Percentiles rank a stretch among this genome's conserved stretches.
Conservation (phyloP, 2,329 filamentous ascomycete species). For the Verticillium albo-atrum region DNA sequence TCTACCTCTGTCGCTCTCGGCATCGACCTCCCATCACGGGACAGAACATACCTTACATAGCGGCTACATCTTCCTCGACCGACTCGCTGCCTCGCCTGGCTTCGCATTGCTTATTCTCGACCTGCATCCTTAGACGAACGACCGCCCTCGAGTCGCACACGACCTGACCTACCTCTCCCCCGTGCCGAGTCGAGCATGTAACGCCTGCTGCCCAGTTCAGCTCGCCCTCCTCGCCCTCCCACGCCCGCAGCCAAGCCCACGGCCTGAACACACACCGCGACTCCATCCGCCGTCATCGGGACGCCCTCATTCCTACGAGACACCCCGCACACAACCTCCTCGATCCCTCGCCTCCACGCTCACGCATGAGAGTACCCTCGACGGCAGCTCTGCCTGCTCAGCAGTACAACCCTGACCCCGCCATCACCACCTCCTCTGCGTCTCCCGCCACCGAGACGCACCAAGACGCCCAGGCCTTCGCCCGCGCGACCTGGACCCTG, state of each 20-base stretch:
- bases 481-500: background rate
- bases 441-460: background rate
- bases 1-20: background rate
- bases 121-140: background rate
- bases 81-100: background rate
- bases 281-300: background rate
- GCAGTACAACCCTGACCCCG: background rate
- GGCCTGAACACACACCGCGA: background rate
- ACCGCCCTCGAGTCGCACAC: background rate
- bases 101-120: background rate
- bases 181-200: constrained; percentile 1
- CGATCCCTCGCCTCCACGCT: background rate
- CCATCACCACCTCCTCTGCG: background rate
- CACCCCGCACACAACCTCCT: background rate
- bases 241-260: background rate
- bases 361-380: background rate
- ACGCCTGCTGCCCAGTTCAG: background rate
- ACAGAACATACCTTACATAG: background rate
- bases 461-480: background rate
- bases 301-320: background rate
- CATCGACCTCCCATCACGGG: background rate
- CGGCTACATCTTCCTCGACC: background rate
- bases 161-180: background rate
- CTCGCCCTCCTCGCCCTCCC: background rate
- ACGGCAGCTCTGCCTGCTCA: background rate